Base-by-base conservation (phyloP, 768 basidiomycete species). In the Russula ochroleuca region DNA sequence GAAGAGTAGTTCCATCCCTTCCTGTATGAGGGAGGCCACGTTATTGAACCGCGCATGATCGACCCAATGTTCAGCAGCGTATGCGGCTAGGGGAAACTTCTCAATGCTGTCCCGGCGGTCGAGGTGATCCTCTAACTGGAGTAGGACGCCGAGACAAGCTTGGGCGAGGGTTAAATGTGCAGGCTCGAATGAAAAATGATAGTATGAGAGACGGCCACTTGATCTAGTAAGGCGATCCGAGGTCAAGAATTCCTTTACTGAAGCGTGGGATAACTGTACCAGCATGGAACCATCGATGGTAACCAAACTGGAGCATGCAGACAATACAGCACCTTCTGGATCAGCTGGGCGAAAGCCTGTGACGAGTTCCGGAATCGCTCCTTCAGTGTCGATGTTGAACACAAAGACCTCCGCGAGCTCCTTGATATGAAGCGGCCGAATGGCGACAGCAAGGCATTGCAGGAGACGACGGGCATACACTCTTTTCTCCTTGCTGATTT, bases 391-490 rank as follows among this genome's bases (percentile, higher is more conserved):
- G 8, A 60, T 33, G 28, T 60, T 50, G 10, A 49, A 6, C 7
- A 43, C 41, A 13, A 53, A 41, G 28, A 60, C 15, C 17, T 60
- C 40, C 5, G 59, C 50, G 19, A 53, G 50, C 10, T 59, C 58
- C 25, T 49, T 38, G 7, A 59, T 48, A 28, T 37, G 33, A 9
- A 60, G 59, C 9, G 59, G 59, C 1, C 59, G 51, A 23, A 37
- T 2, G 7, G 59, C 28, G 4, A 37, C 40, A 10, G 31, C 19
- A 25, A 61, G 51, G 10, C 54, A 62, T 5, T 62, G 23, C 8
- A 62, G 28, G 8, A 62, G 35, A 5, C 33, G 35, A 17, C 17
- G 54, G 14, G 54, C 61, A 25, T 38, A 19, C 14, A 40, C 19
- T 25, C 23, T n/a, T 2, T 28, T 5, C 28, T 2, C 2, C 1